Base-by-base conservation (phyloP, 139 green algal genomes). In the Picochlorum sp. region DNA sequence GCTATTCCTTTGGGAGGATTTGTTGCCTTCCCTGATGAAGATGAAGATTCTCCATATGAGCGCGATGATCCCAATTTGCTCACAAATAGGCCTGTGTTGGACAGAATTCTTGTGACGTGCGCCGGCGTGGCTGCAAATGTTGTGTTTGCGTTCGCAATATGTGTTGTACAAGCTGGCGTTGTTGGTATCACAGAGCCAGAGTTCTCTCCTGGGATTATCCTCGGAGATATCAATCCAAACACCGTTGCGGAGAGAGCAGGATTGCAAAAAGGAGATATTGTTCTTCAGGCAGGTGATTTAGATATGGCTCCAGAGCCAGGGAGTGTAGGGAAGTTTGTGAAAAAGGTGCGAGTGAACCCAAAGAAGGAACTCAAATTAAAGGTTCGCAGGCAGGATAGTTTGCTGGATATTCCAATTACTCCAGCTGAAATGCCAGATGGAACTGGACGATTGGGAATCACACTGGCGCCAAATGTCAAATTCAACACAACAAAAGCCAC, bases 21-120 rank as follows among this genome's bases (percentile, higher is more conserved):
- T 69, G 94, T 99, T 30, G 89, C 79, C 16, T 99, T 99, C 72
- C 94, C 94, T 1, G 94, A 98, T 57, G 92, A 98, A 61, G 93
- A 98, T 63, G 81, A 80, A 34, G 73, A 91, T 38, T 77, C 51
- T 44, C 51, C 67, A 18, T 70, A 63, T 31, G 20, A 23, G 0
- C 31, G 45, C 57, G 89, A 96, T 68, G 92, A 97, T 83, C 92
- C 94, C 24, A 71, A 98, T 78, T 78, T 99, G 61, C 76, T 99
- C 44, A 85, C 82, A 34, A 99, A 99, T 79, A 78, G 94, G 9
- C 81, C 86, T 8, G 28, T 91, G 5, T 34, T 59, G 7, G 78
- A 96, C 65, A 73, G 92, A 5, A 83, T 75, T 1, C 13, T 89
- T 6, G 92, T 98, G 20, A 89, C 95, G 54, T 85, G 63, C 54